Evolutionary conservation across 2,329 filamentous ascomycete genomes (phyloP).

Genomic region (Nemania sp.): DNA sequence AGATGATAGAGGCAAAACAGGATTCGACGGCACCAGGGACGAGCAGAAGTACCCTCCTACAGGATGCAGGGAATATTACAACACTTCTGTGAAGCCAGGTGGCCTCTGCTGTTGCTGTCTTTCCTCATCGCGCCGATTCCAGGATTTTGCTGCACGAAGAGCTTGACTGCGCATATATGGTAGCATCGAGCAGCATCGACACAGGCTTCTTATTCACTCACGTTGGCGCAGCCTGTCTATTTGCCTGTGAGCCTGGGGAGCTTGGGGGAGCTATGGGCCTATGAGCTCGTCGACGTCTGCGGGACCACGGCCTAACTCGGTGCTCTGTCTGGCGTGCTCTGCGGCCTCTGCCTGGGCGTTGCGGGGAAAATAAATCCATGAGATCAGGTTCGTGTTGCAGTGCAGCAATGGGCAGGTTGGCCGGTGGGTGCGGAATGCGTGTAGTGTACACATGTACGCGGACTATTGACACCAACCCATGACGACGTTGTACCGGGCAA

Average conservation of each 20-base stretch:
- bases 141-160: constrained; percentile 14
- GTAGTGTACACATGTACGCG: constrained; percentile 8
- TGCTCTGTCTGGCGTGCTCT: too few species aligned
- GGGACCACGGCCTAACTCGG: neutral
- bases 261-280: neutral
- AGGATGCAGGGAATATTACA: neutral
- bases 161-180: constrained; percentile 19
- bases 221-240: neutral
- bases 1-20: neutral
- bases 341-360: too few species aligned
- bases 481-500: constrained; percentile 19
- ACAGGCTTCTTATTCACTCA: constrained; percentile 1
- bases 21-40: too few species aligned
- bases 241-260: neutral
- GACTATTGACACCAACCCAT: constrained; percentile 19
- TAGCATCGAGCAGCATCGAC: neutral
- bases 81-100: constrained; percentile 2
- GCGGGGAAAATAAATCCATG: constrained; percentile 23
- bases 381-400: constrained; percentile 16
- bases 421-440: neutral
- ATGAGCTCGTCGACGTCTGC: neutral
- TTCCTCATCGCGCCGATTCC: constrained; percentile 2
- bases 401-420: too few species aligned
- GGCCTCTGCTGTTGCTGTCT: neutral
- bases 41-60: too few species aligned